phyloP scores from a whole-genome alignment of 2,329 filamentous ascomycete genomes.

The Sporothrix inflata region DNA sequence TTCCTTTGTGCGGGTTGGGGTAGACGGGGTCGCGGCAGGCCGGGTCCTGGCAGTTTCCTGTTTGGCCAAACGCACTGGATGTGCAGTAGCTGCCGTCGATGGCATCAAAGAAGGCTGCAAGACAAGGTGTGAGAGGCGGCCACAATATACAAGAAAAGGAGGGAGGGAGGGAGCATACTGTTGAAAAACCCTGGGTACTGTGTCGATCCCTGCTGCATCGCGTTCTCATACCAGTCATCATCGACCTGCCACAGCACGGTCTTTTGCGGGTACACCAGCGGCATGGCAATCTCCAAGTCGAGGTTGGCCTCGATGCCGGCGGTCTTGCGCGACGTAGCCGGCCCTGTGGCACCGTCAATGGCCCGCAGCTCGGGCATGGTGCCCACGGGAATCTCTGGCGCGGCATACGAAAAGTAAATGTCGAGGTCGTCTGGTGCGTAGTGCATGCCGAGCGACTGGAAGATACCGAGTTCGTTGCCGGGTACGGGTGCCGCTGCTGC shows the following conservation, averaged over 20 bases:
- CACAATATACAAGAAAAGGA: neutral
- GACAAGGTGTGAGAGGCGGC: conserved; percentile 33
- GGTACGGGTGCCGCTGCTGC: neutral
- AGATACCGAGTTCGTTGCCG: conserved; percentile 35
- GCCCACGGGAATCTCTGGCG: conserved; percentile 36
- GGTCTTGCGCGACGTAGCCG: conserved; percentile 25
- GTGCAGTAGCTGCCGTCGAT: conserved; percentile 55
- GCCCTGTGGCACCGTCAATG: conserved; percentile 26
- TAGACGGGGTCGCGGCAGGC: conserved; percentile 51
- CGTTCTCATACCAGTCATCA: conserved; percentile 38
- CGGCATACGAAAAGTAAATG: conserved; percentile 32
- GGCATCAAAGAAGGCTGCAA: conserved; percentile 48
- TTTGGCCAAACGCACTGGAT: conserved; percentile 50
- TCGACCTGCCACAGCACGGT: conserved; percentile 40
- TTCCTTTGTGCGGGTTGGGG: conserved; percentile 46
- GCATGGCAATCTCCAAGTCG: conserved; percentile 52
- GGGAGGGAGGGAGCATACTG: neutral
- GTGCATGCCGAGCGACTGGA: conserved; percentile 34
- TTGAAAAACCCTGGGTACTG: neutral
- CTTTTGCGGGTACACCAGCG: conserved; percentile 54
- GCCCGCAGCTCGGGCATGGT: conserved; percentile 34
- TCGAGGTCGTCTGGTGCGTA: conserved; percentile 35
- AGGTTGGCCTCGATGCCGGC: conserved; percentile 49
- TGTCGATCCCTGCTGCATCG: neutral
- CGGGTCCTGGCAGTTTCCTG: conserved; percentile 44